These are phyloP conservation scores for Rhodotorula sp. DNA, from an alignment of 1,284 basidiomycete genomes.

Conservation along the genomic window DNA sequence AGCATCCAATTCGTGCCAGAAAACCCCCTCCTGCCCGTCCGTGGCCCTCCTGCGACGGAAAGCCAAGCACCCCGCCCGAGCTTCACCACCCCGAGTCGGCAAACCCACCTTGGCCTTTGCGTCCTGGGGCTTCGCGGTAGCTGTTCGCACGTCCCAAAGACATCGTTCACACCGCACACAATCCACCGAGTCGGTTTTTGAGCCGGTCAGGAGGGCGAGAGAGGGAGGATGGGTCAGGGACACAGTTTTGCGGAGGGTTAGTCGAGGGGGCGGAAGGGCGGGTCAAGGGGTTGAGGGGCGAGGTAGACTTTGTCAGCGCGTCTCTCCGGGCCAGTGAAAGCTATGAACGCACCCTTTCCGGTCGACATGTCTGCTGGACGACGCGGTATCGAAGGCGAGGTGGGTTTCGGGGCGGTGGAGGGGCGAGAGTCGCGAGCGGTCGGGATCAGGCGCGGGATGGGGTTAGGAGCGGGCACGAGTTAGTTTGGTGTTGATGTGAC, in stretches of 20 bases:
- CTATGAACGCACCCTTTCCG: slow-evolving; percentile 6
- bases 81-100: not conserved
- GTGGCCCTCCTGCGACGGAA: not conserved
- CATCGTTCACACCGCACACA: too few species aligned
- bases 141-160: slow-evolving; percentile 1
- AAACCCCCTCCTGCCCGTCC: not conserved
- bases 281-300: not conserved
- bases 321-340: too few species aligned
- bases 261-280: not conserved
- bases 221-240: not conserved
- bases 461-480: too few species aligned
- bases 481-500: too few species aligned
- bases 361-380: slow-evolving; percentile 10
- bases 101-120: slow-evolving; percentile 41
- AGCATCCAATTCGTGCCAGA: not conserved
- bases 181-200: not conserved
- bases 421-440: too few species aligned
- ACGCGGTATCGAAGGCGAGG: slow-evolving; percentile 4
- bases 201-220: not conserved
- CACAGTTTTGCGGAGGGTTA: not conserved
- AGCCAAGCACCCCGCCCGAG: not conserved
- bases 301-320: not conserved
- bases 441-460: too few species aligned
- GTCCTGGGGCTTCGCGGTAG: slow-evolving; percentile 41
- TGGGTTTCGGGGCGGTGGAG: not conserved